Percentiles rank a stretch among this genome's conserved stretches.
phyloP scores from a whole-genome alignment of 306 rosid species.

The Purshia tridentata region DNA sequence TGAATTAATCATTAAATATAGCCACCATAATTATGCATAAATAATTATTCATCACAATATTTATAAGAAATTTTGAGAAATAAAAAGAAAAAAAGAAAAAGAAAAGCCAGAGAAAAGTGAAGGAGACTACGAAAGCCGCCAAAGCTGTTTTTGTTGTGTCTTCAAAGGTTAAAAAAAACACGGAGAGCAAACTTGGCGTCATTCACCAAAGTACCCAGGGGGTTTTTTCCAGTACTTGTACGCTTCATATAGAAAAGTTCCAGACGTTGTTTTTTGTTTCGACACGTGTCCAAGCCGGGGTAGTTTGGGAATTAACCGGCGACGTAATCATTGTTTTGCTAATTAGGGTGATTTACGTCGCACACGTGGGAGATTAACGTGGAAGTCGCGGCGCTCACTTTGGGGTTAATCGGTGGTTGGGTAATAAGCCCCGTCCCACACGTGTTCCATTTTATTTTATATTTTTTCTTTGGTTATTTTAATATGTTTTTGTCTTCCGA shows the following conservation, averaged over 20 bases:
- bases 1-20: slow-evolving; percentile 25
- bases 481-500: not conserved
- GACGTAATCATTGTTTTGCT: slow-evolving; percentile 40
- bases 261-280: not conserved
- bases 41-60: slow-evolving; percentile 18
- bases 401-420: not conserved
- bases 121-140: slow-evolving; percentile 44
- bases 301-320: slow-evolving; percentile 1
- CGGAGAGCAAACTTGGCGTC: not conserved
- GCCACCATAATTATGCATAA: slow-evolving; percentile 33
- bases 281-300: slow-evolving; percentile 25
- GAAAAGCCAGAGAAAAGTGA: not conserved
- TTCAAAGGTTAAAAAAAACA: slow-evolving; percentile 8
- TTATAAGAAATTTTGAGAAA: not conserved
- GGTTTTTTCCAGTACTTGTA: slow-evolving; percentile 7
- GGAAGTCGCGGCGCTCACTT: slow-evolving; percentile 5
- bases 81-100: not conserved
- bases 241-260: not conserved
- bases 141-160: slow-evolving; percentile 4
- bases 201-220: not conserved
- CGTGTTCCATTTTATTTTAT: not conserved
- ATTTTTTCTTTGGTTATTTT: not conserved
- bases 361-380: slow-evolving; percentile 18
- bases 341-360: not conserved
- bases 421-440: not conserved